Base-by-base conservation (phyloP, 2,329 filamentous ascomycete species). In the Volutella citrinella region DNA sequence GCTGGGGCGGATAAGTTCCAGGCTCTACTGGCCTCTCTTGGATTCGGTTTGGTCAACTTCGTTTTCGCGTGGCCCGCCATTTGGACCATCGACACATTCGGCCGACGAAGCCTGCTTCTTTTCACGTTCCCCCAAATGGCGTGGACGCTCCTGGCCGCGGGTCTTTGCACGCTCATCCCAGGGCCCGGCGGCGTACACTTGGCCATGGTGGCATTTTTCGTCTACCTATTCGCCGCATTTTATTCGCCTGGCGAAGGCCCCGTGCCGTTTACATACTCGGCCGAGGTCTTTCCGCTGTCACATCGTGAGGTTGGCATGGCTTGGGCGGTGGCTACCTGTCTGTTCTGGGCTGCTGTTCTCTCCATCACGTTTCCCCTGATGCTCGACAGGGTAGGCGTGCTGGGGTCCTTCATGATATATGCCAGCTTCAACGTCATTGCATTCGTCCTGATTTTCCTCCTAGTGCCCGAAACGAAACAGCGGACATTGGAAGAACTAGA, bases 221-320 rank as follows among this genome's bases (percentile, higher is more conserved):
- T 79, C 15, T 78, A 74, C 52, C 57, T 78, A 3, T 79, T 76
- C 36, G 69, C 68, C 2, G 69, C 65, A 13, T 67, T 72, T 44
- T 72, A 72, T 42, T 69, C 66, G 4, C 68, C 68, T 3, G 68
- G 68, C 4, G 82, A 86, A 60, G 82, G 79, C 0, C 76, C 76
- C 5, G 81, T 85, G 7, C 80, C 81, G 0, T 85, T 81, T 52
- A 76, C 78, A 1, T 85, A 85, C 60, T 75, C 71, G 6, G 80
- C 82, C 25, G 82, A 86, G 55, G 78, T 84, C 3, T 86, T 82
- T 54, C 82, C 82, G 0, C 70, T 85, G 1, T 82, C 78, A 3
- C 81, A 86, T 54, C 72, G 82, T 49, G 82, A 86, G 52, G 70
- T 85, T 16, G 82, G 82, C 36, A 86, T 87, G 82, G 74, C 72